Percentiles rank a stretch among this genome's conserved stretches.
Conservation (phyloP, 1,284 basidiomycete species). For the Boletellus sp. region DNA sequence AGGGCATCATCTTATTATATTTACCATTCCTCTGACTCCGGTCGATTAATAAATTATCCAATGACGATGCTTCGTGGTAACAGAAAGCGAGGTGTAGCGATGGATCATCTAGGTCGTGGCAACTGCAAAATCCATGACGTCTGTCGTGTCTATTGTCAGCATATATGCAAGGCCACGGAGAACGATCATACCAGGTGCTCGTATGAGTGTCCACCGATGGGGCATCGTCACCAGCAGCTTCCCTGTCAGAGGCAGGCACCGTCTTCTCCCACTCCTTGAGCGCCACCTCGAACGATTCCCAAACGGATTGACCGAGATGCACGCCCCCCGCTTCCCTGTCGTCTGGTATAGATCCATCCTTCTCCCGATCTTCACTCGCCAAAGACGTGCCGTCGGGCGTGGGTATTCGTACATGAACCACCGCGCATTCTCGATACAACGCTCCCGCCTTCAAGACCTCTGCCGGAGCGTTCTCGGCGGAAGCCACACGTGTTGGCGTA, state of each 20-base stretch:
- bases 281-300: constrained; percentile 68
- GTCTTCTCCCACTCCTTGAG: constrained; percentile 61
- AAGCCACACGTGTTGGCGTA: constrained; percentile 8
- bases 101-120: constrained; percentile 1
- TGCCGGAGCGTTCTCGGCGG: constrained; percentile 28
- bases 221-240: constrained; percentile 20
- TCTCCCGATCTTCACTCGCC: constrained; percentile 6
- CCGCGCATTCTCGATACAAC: constrained; percentile 70
- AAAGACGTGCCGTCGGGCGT: constrained; percentile 26
- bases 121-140: background rate
- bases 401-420: constrained; percentile 50
- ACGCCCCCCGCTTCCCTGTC: constrained; percentile 70
- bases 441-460: constrained; percentile 72
- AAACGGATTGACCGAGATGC: constrained; percentile 59
- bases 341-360: constrained; percentile 40
- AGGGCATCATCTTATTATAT: constrained; percentile 28
- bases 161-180: background rate
- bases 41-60: constrained; percentile 29
- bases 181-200: constrained; percentile 10
- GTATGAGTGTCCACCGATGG: constrained; percentile 23
- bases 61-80: constrained; percentile 2
- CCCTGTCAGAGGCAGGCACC: constrained; percentile 24
- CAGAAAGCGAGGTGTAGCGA: constrained; percentile 5
- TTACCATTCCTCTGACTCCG: constrained; percentile 13
- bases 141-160: constrained; percentile 6